Evolutionary conservation across 371 early-diverging fungal genomes (phyloP), one percentile per base, ranked within the genome.

Genomic region (Mortierella sp.): DNA sequence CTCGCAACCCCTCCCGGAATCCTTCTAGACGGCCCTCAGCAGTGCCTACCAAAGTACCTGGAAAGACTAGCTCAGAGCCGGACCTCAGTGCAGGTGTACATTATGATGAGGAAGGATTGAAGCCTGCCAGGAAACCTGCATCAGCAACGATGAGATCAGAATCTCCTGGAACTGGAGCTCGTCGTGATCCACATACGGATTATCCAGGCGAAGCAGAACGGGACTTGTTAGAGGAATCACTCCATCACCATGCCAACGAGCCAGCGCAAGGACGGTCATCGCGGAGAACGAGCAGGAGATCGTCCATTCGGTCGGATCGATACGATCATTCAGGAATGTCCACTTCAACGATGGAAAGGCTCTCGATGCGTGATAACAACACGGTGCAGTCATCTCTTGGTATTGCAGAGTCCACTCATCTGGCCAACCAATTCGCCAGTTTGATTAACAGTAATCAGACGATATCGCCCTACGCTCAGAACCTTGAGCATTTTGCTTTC

Each of bases 391-490:
- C 89, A 28, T 90, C 92, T 1, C 71, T 85, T 23, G 91, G 91
- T 58, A 93, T 94, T 61, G 85, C 84, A 1, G 87, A 78, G 27
- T 70, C 78, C 10, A 62, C 70, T 3, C 78, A 78, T 24, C 71
- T 92, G 26, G 91, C 93, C 5, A 93, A 94, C 6, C 91, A 94
- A 65, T 82, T 96, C 38, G 93, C 95, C 0, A 88, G 88, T 54
- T 78, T 96, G 63, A 88, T 93, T 80, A 84, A 80, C 50, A 83
- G 89, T 61, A 89, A 95, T 68, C 95, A 92, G 73, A 95, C 96
- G 38, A 86, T 96, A 38, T 91, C 93, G 12, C 94, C 95, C 1
- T 87, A 87, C 30, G 89, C 94, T 2, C 91, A 90, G 18, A 82
- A 86, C 6, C 78, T 94, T 38, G 89, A 88, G 54, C 91, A 96